phyloP scores from a whole-genome alignment of 306 rosid genomes.

The Pterocarpus santalinus region DNA sequence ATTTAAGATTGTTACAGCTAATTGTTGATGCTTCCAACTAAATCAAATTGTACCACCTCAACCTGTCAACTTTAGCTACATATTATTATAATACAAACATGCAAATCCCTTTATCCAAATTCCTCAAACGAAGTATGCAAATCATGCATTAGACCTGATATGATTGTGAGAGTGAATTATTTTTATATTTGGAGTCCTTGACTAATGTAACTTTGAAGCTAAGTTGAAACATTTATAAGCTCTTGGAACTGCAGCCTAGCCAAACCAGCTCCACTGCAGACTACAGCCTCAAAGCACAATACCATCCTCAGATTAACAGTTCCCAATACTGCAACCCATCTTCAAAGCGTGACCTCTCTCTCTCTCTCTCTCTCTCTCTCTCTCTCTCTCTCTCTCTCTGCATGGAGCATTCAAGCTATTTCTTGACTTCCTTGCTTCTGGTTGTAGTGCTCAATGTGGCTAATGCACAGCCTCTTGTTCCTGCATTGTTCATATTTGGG shows the following conservation, averaged over 20 bases:
- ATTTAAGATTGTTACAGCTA: slow-evolving; percentile 38
- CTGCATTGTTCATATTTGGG: slow-evolving; percentile 84
- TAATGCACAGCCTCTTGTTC: slow-evolving; percentile 73
- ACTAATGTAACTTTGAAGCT: slow-evolving; percentile 9
- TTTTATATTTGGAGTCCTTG: slow-evolving; percentile 31
- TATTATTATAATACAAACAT: slow-evolving; percentile 17
- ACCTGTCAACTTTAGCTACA: slow-evolving; percentile 43
- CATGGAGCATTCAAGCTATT: slow-evolving; percentile 53
- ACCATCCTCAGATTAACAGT: slow-evolving; percentile 35
- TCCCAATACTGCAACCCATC: slow-evolving; percentile 49
- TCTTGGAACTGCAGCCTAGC: slow-evolving; percentile 44
- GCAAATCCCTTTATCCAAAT: not conserved
- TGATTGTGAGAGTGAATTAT: not conserved
- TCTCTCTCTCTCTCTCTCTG: slow-evolving; percentile 4
- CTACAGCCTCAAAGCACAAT: slow-evolving; percentile 35
- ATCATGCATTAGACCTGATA: not conserved
- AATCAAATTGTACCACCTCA: not conserved
- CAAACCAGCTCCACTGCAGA: slow-evolving; percentile 40
- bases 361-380: slow-evolving; percentile 19
- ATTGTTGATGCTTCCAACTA: not conserved
- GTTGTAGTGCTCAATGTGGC: slow-evolving; percentile 48
- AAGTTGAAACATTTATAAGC: slow-evolving; percentile 47
- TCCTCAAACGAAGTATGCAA: not conserved
- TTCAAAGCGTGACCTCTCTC: not conserved
- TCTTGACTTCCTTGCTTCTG: slow-evolving; percentile 44